A percentile compares a stretch with the other conserved stretches of the same genome.
Conservation (phyloP, 345 rosid genomes). For the Populus simonii region DNA sequence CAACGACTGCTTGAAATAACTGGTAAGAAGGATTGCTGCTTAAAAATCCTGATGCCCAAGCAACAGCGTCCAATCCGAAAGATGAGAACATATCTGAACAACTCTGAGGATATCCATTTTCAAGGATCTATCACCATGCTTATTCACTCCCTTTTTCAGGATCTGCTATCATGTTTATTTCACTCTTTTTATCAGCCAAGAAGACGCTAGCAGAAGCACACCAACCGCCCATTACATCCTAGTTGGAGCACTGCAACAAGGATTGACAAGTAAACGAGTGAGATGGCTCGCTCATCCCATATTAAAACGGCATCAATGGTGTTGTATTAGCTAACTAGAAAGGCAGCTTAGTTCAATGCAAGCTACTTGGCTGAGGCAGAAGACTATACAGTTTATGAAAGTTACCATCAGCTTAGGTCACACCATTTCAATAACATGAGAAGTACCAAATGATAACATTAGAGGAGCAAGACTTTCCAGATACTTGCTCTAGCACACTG, state of each 20-base stretch:
- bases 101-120: background rate
- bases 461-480: background rate
- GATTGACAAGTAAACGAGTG: constrained; percentile 15
- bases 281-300: constrained; percentile 11
- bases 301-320: constrained; percentile 5
- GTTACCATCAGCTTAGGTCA: too few species aligned
- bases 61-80: background rate
- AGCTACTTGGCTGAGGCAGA: background rate
- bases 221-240: constrained; percentile 65
- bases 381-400: background rate
- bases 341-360: background rate
- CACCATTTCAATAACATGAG: background rate
- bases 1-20: constrained; percentile 7
- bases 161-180: background rate
- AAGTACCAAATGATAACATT: too few species aligned
- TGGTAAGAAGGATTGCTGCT: background rate
- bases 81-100: constrained; percentile 13
- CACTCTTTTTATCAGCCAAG: constrained; percentile 40
- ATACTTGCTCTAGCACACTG: background rate
- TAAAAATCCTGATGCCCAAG: background rate
- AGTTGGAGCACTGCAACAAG: constrained; percentile 48
- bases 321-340: background rate
- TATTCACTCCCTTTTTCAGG: background rate
- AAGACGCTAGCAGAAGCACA: constrained; percentile 67
- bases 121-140: background rate